A percentile compares a stretch with the other conserved stretches of the same genome.
Evolutionary conservation across 345 rosid species (phyloP).

Genomic region (Brassica napus): DNA sequence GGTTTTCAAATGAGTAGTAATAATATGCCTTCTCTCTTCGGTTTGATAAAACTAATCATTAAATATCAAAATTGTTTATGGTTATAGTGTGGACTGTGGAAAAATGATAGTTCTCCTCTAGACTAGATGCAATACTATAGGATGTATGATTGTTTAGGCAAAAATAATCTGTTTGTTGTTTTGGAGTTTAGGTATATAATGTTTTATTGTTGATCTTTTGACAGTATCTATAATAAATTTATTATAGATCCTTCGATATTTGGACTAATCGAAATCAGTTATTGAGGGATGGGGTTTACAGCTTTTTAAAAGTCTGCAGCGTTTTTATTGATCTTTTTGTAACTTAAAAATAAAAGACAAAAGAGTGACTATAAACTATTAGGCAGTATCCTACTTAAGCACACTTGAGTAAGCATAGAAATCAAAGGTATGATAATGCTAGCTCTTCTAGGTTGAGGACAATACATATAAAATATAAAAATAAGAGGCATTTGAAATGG

Average conservation of each 20-base stretch:
- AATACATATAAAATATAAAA: no score
- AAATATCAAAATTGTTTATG: no score
- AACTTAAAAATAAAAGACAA: not conserved
- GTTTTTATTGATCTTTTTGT: not conserved
- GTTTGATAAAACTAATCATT: no score
- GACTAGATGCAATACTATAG: no score
- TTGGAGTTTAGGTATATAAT: not conserved
- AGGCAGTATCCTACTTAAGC: not conserved
- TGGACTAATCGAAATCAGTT: not conserved
- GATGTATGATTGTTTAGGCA: no score
- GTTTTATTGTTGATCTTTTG: not conserved
- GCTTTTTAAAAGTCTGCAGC: not conserved
- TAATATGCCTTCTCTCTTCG: no score
- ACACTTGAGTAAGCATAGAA: not conserved
- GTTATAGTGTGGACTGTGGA: no score
- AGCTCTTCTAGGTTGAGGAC: not conserved
- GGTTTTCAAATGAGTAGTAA: no score
- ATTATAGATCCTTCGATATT: no score
- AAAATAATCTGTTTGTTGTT: no score
- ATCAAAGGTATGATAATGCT: not conserved
- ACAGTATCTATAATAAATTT: not conserved
- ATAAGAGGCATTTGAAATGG: no score
- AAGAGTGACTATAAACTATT: not conserved
- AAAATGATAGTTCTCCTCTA: no score
- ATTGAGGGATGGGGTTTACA: not conserved